These are phyloP conservation scores for Septoria petroselini DNA, from an alignment of 2,329 filamentous ascomycete species.

Conservation along the genomic window DNA sequence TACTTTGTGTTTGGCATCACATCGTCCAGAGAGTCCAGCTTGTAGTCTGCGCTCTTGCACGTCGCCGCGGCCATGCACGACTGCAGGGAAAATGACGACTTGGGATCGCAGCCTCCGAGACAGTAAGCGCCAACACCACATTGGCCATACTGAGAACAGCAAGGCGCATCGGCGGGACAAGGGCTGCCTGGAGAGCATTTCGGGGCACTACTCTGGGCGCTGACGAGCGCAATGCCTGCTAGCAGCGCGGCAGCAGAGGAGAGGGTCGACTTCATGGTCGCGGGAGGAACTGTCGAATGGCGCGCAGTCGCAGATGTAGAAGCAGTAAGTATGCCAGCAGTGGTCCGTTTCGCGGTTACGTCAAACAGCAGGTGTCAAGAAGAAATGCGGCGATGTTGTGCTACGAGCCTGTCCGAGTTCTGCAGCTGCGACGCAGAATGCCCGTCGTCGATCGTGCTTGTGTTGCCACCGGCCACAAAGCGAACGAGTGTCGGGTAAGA, in stretches of 20 bases:
- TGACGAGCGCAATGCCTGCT: constrained; percentile 33
- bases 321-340: constrained; percentile 5
- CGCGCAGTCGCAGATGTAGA: constrained; percentile 7
- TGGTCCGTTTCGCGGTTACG: background rate
- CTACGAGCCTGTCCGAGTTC: constrained; percentile 10
- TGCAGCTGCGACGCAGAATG: constrained; percentile 11
- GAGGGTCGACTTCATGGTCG: constrained; percentile 31
- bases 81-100: constrained; percentile 76
- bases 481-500: constrained; percentile 8
- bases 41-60: constrained; percentile 72
- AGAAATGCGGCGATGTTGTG: constrained; percentile 6
- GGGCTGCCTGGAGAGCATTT: constrained; percentile 34
- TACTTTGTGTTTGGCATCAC: constrained; percentile 74
- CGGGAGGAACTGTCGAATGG: constrained; percentile 2
- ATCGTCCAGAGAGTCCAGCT: constrained; percentile 68
- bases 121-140: constrained; percentile 95
- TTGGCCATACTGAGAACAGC: constrained; percentile 67
- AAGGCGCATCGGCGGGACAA: constrained; percentile 37
- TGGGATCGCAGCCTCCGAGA: constrained; percentile 88
- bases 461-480: constrained; percentile 15
- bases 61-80: constrained; percentile 81
- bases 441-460: constrained; percentile 5
- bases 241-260: constrained; percentile 34
- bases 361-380: background rate
- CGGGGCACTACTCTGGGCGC: constrained; percentile 24